phyloP scores from a whole-genome alignment of 2,329 filamentous ascomycete genomes.

The Pseudomassariella vexata region DNA sequence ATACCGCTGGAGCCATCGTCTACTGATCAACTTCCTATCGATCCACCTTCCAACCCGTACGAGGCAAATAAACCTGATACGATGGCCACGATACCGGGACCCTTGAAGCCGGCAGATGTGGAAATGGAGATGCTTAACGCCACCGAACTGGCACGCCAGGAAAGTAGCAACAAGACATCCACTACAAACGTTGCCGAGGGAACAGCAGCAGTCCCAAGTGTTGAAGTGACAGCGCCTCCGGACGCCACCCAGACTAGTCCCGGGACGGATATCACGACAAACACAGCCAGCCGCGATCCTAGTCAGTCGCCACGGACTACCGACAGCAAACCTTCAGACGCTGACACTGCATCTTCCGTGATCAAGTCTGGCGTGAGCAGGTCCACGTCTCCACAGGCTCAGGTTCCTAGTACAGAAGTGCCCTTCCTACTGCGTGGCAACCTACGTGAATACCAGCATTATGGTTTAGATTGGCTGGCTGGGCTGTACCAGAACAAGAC shows the following conservation, averaged over 20 bases:
- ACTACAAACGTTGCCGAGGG: background rate
- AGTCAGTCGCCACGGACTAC: constrained; percentile 43
- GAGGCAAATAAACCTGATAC: constrained; percentile 13
- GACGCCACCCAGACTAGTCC: constrained; percentile 29
- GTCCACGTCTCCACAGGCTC: constrained; percentile 28
- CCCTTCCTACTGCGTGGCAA: constrained; percentile 82
- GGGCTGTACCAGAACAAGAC: constrained; percentile 87
- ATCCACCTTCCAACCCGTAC: constrained; percentile 10
- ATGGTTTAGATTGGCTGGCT: constrained; percentile 94
- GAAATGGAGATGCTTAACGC: constrained; percentile 18
- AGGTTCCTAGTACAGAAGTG: constrained; percentile 59
- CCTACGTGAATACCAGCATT: constrained; percentile 91
- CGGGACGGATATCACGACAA: constrained; percentile 37
- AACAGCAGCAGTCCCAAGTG: constrained; percentile 13
- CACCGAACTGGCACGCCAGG: constrained; percentile 14
- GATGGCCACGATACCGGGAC: constrained; percentile 10
- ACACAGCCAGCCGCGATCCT: constrained; percentile 34
- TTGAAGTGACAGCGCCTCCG: constrained; percentile 17
- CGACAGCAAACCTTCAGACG: constrained; percentile 46
- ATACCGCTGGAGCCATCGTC: background rate
- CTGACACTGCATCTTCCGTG: constrained; percentile 34
- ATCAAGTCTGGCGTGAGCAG: constrained; percentile 28
- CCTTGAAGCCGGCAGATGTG: constrained; percentile 14
- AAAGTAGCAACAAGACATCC: constrained; percentile 4
- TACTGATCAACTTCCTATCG: too few relatives aligned